Evolutionary conservation across 495 filamentous ascomycete species (phyloP), one percentile per base, ranked within the genome.

Genomic region (Neurospora tetraspora): DNA sequence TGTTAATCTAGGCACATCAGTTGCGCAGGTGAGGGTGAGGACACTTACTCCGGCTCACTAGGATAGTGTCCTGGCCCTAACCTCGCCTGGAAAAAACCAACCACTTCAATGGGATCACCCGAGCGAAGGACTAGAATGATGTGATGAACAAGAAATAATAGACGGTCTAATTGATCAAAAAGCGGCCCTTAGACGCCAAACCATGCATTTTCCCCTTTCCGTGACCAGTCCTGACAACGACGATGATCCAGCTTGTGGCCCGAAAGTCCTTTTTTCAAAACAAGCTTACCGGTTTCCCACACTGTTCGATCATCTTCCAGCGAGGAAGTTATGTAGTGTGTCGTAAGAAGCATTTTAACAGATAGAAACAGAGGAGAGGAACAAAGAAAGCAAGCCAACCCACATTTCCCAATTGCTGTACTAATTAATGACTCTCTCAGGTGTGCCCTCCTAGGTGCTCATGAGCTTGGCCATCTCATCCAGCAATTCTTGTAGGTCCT

Each of bases 391-490:
- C 27, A 65, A 65, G 11, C 18, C 68, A 40, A 37, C 68, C 23
- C 68, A 43, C 39, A 40, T n/a, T 39, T 43, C 27, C 10, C 20
- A 40, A 23, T 69, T 37, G 34, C 36, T 18, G 36, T 45, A 12
- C 31, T 43, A 37, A 10, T 2, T 20, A 14, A 43, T n/a, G 8
- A 23, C 68, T 8, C 18, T 38, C 34, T 69, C 39, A 38, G 68
- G 27, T 37, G 31, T 37, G 68, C 68, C 27, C 69, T 18, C 53
- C 69, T 68, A 78, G 34, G 73, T 70, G 71, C 74, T 80, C 75
- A 80, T 77, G 23, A 94, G 81, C 85, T 94, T 95, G 70, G 88
- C 90, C 83, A 99, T 91, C 85, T 99, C 93, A 78, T 98, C 90
- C 71, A 98, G 83, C 73, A 98, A 80, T 73, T 94, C 91, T 78